These are phyloP conservation scores for Annulohypoxylon moriforme DNA, from an alignment of 495 filamentous ascomycete species.

Conservation along the genomic window DNA sequence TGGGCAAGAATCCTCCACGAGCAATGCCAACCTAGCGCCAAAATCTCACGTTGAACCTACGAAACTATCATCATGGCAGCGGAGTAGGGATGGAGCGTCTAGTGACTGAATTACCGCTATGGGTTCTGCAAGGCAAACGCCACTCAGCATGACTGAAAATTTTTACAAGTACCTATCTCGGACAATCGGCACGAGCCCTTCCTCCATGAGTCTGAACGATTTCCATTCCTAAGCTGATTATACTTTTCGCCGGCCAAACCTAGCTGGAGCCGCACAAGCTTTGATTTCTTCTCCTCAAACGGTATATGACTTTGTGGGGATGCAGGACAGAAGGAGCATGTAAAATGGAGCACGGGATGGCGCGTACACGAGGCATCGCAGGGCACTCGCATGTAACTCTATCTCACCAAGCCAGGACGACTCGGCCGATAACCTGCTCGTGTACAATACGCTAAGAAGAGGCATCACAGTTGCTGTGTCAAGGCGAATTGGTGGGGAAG, in stretches of 20 bases:
- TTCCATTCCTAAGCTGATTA: no score
- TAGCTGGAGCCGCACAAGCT: background rate
- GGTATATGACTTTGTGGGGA: background rate
- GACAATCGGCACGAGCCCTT: background rate
- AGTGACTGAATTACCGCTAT: background rate
- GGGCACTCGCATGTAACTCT: background rate
- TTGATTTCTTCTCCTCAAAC: background rate
- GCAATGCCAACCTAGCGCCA: background rate
- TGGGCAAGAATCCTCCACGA: background rate
- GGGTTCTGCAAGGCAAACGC: background rate
- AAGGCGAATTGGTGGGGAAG: background rate
- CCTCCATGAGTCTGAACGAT: background rate
- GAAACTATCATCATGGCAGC: background rate
- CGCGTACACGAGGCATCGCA: background rate
- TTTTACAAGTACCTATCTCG: background rate
- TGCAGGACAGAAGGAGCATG: background rate
- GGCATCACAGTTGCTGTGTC: background rate
- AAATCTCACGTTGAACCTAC: background rate
- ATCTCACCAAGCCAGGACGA: background rate
- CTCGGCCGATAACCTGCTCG: constrained; percentile 1
- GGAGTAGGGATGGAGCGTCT: background rate
- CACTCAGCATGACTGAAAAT: background rate
- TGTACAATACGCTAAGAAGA: background rate
- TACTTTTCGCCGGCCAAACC: background rate
- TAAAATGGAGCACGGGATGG: background rate